Base-by-base conservation (phyloP, 257 asterid genomes). In the Datura wrightii region DNA sequence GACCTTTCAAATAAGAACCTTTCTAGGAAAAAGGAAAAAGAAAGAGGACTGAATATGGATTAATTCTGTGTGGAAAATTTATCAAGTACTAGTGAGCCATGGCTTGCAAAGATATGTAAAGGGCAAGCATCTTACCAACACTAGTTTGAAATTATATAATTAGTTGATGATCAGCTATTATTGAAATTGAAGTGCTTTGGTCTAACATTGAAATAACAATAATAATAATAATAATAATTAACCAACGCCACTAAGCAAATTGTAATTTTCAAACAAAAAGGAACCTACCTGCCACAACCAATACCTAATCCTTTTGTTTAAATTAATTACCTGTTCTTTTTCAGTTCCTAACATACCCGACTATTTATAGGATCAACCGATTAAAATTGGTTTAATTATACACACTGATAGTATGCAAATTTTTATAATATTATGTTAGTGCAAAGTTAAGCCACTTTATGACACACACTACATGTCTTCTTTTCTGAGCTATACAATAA, bases 281-380 rank as follows among this genome's bases (percentile, higher is more conserved):
- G 42, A 19, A 56, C 46, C 83, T 50, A 88, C 86, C 90, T 80
- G 84, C 87, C 82, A 83, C 88, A 84, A 88, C 87, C 83, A 37
- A 82, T 41, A 88, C 85, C 88, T 85, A 83, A 83, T 81, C 80
- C 56, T 44, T 15, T 59, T 70, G 6, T 14, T 74, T 74, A 34
- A 65, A 63, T 70, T 71, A 71, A 48, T 46, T 13, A 34, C 81
- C n/a, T 50, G 50, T 76, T 24, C 62, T 50, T 31, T 76, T 31
- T 76, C 62, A 31, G 46, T 50, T 76, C 62, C 62, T 50, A 76
- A 50, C 82, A 50, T 76, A 13, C 46, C 82, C 7, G 24, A 76
- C 24, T 76, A 76, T 34, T 24, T 48, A 42, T 19, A 13, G 10
- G 58, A 5, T 53, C 16, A 5, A 9, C 56, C 39, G 8, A 4